phyloP scores from a whole-genome alignment of 2,329 filamentous ascomycete species.

The Neodidymelliopsis sp. region DNA sequence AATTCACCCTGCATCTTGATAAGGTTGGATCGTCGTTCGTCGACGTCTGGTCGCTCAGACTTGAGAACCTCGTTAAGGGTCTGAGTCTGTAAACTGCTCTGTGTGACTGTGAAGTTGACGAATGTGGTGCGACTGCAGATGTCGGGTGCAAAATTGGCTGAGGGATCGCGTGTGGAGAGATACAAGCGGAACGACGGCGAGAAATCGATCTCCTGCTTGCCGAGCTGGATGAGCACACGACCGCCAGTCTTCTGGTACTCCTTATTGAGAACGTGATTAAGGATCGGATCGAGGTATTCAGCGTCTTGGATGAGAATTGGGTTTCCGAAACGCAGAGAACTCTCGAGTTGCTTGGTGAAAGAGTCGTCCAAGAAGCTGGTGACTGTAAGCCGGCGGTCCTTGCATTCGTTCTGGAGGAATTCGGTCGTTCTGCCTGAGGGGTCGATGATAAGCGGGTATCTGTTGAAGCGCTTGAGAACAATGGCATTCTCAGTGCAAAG shows the following conservation, averaged over 20 bases:
- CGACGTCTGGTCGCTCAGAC: conserved; percentile 95
- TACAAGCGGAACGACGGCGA: conserved; percentile 96
- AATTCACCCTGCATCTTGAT: conserved; percentile 99
- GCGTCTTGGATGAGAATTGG: conserved; percentile 98
- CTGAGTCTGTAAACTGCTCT: conserved; percentile 97
- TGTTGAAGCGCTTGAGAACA: conserved; percentile 95
- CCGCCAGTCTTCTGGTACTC: conserved; percentile 99
- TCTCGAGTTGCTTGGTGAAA: conserved; percentile 97
- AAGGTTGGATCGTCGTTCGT: conserved; percentile 93
- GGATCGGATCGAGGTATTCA: conserved; percentile 93
- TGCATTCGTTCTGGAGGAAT: conserved; percentile 93
- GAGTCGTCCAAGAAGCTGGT: conserved; percentile 98
- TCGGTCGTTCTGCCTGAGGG: conserved; percentile 94
- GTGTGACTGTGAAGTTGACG: conserved; percentile 99
- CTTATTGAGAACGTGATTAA: conserved; percentile 99
- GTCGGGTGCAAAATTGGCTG: conserved; percentile 92
- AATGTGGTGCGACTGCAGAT: conserved; percentile 98
- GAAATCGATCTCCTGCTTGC: conserved; percentile 99
- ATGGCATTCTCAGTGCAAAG: conserved; percentile 99
- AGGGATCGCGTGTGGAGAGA: conserved; percentile 93
- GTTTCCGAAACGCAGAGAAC: conserved; percentile 95
- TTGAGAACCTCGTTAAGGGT: conserved; percentile 97
- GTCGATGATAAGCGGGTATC: conserved; percentile 97
- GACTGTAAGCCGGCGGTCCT: conserved; percentile 90
- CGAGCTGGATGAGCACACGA: conserved; percentile 96